Base-by-base conservation (phyloP, 306 rosid species). In the Fagus sylvatica region DNA sequence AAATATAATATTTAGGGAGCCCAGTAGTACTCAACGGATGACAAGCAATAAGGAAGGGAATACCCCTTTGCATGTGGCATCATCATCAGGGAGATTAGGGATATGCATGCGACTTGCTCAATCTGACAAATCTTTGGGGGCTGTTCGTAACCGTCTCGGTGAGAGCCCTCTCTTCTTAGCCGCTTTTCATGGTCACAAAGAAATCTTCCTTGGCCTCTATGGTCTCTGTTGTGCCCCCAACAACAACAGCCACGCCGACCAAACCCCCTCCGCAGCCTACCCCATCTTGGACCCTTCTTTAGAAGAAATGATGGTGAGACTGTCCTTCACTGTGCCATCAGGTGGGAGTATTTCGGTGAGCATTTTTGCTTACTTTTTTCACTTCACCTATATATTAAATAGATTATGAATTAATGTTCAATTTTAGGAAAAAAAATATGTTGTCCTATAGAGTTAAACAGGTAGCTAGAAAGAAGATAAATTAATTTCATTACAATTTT, bases 111-210 rank as follows among this genome's bases (percentile, higher is more conserved):
- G 6, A 17, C 84, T 90, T 9, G 91, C 86, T 4, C 5, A 0
- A 0, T 32, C 0, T 0, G 19, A 73, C 3, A 32, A 71, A 0
- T 51, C 74, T 0, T 70, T 82, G 69, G 60, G 87, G 16, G 33
- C 22, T 33, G 1, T 43, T 28, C 77, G 70, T 2, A 90, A 90
- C 82, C 8, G 22, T 1, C 83, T 78, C 0, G 87, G 85, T 0
- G 94, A 85, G 85, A 87, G 87, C 0, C 91, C 94, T 40, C 77
- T 90, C 34, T 87, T 87, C 76, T 34, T 82, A 77, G 91, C 91
- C 0, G 90, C 83, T 60, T 66, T 76, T 3, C 64, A 74, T 41
- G 91, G 94, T 42, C 72, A 74, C 53, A 88, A 74, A 59, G 13
- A 73, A 0, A 86, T 85, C 37, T 90, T 88, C 55, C 74, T 84